Evolutionary conservation across 805 yeast genomes (phyloP).

Genomic region (Hanseniaspora vineae): DNA sequence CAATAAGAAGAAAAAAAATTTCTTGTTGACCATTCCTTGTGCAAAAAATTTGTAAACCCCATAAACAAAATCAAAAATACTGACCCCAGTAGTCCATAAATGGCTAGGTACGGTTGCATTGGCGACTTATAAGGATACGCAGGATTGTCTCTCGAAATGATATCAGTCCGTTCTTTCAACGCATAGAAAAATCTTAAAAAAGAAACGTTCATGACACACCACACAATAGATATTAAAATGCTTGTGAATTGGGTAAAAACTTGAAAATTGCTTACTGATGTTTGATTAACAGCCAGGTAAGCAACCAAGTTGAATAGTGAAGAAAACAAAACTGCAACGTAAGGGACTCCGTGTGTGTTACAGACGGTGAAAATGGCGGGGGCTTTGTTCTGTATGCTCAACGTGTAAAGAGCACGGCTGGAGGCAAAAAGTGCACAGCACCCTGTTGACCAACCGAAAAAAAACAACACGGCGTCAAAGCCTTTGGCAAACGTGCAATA

Average conservation of each 20-base stretch:
- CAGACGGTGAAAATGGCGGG: constrained; percentile 48
- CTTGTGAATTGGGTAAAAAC: constrained; percentile 61
- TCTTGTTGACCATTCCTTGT: constrained; percentile 36
- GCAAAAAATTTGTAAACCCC: constrained; percentile 47
- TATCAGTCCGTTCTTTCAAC: constrained; percentile 45
- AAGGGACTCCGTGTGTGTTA: constrained; percentile 56
- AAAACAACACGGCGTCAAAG: constrained; percentile 36
- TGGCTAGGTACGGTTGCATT: constrained; percentile 52
- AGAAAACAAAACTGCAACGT: constrained; percentile 49
- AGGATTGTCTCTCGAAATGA: constrained; percentile 43
- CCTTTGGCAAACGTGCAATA: constrained; percentile 35
- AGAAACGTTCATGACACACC: constrained; percentile 59
- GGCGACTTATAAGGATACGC: constrained; percentile 56
- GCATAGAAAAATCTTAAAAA: constrained; percentile 51
- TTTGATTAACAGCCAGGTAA: constrained; percentile 41
- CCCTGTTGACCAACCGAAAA: constrained; percentile 43
- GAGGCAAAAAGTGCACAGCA: constrained; percentile 44
- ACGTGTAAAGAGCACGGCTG: constrained; percentile 41
- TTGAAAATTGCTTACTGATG: constrained; percentile 48
- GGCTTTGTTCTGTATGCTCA: constrained; percentile 43
- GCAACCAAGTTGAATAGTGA: constrained; percentile 47
- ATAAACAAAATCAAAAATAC: constrained; percentile 33
- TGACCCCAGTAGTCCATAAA: constrained; percentile 42
- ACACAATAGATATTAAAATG: constrained; percentile 30
- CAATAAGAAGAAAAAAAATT: constrained; percentile 52